Evolutionary conservation across 176 grass and related monocot species (phyloP), one percentile per base, ranked within the genome.

Genomic region (Saccharum spontaneum): DNA sequence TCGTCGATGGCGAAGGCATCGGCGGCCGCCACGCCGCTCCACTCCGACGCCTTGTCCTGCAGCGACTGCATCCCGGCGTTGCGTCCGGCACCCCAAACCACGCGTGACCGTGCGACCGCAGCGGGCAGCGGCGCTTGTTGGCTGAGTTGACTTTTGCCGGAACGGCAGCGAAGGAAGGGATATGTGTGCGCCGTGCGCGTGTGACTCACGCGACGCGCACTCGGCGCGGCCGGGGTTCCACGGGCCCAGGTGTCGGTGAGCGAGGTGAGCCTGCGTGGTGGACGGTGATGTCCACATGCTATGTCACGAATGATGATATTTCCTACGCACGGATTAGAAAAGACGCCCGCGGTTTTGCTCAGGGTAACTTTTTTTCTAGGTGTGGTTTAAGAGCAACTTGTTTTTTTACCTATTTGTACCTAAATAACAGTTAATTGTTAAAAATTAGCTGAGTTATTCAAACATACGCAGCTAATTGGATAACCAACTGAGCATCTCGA

Each of bases 11-110:
- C 91, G 74, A 98, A 95, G 69, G 93, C 93, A 36, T 98, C 93
- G 41, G n/a, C 86, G 5, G 85, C 82, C 16, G 93, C 91, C 33
- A 98, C 93, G 44, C 96, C 93, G 79, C 91, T 99, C 97, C 93
- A 96, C 78, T 96, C 88, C 79, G 90, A 99, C 81, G 91, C 97
- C 93, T 96, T 99, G 24, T 96, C 87, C 87, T 99, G 97, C 57
- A 99, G 88, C 22, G 88, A 92, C 78, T 96, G 90, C 97, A 99
- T 96, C 77, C 46, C 38, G n/a, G 7, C 57, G 33, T n/a, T 11
- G 31, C 24, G 37, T 8, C 9, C 24, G 23, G 40, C 46, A 12
- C 39, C 77, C 60, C 14, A 33, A n/a, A 10, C 54, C 73, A 18
- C 48, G 18, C 18, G 20, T 59, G 20, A 52, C 16, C 50, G 50